Evolutionary conservation across 345 rosid genomes (phyloP), one percentile per base, ranked within the genome.

Genomic region (Turnera subulata): DNA sequence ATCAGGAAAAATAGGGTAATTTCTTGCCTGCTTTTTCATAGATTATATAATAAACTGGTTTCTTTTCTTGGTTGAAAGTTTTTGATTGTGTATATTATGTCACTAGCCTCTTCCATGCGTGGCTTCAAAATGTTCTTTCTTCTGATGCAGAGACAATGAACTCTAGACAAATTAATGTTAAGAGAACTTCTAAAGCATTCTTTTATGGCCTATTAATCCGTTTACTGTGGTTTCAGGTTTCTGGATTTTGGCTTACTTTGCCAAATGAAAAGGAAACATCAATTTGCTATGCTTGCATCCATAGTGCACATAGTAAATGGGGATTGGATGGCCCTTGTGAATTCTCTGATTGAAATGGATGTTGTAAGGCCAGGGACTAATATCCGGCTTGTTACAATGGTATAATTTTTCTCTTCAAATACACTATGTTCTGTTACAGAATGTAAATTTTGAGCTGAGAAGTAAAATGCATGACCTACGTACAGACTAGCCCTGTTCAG

Each of bases 191-290:
- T 21, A 46, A 22, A 38, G 6, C 17, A 38, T 17, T 63, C n/a
- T n/a, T n/a, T 53, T 13, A 32, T 37, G 20, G 14, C 55, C 12
- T 23, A 19, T 61, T 11, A 42, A n/a, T n/a, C 5, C 48, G 21
- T 15, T 25, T 14, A 49, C 35, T 69, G 64, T 59, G 57, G 23
- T 65, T 64, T 65, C 80, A 91, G 98, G 64, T 91, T 88, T 79
- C 69, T 91, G 79, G 98, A 91, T 78, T 91, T 91, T 59, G 98
- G 96, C 63, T 81, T 91, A 78, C 77, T 91, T 58, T 88, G 98
- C 73, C 88, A 79, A 46, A 91, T 91, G 98, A 80, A 91, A 76
- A 91, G 72, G 75, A 88, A 81, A 66, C 98, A 91, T 77, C 92
- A 80, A 64, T 82, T 72, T 68, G 96, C 95, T 38, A 91, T 91